Conservation (phyloP, 164 flowering plant species). For the Hamamelis virginiana region DNA sequence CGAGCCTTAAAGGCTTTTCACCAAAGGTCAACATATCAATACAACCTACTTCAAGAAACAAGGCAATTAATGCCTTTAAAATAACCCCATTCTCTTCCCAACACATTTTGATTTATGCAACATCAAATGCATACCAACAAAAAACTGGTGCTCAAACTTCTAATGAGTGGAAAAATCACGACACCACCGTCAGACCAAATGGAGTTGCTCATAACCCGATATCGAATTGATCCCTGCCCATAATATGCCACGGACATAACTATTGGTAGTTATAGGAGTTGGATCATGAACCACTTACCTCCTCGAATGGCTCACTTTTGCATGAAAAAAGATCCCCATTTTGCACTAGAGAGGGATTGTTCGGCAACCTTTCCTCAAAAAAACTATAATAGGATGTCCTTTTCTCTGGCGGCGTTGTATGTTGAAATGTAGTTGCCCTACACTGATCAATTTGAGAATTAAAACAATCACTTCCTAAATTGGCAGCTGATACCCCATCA, state of each 20-base stretch:
- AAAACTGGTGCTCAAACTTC: no score
- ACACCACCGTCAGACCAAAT: conserved; percentile 23
- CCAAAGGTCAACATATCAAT: no score
- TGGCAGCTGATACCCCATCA: conserved; percentile 25
- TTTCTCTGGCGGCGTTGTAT: conserved; percentile 24
- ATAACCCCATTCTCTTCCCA: no score
- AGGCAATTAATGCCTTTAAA: no score
- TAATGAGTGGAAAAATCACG: no score
- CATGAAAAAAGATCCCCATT: conserved; percentile 22
- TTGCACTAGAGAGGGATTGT: conserved; percentile 20
- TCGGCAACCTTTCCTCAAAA: conserved; percentile 31
- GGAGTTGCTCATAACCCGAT: conserved; percentile 34
- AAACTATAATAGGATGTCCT: conserved; percentile 23
- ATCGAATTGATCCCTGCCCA: conserved; percentile 19
- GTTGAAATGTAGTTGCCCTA: conserved; percentile 30
- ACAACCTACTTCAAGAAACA: no score
- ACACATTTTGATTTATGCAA: no score
- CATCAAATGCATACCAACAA: no score
- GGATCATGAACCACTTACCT: conserved; percentile 33
- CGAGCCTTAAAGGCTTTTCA: no score
- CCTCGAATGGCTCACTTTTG: conserved; percentile 25
- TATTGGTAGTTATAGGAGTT: conserved; percentile 16
- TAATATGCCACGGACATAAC: conserved; percentile 23
- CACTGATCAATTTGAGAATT: conserved; percentile 33
- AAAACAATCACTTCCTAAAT: conserved; percentile 20